phyloP scores from a whole-genome alignment of 441 rosid species.

The Erodium chrysanthum region DNA sequence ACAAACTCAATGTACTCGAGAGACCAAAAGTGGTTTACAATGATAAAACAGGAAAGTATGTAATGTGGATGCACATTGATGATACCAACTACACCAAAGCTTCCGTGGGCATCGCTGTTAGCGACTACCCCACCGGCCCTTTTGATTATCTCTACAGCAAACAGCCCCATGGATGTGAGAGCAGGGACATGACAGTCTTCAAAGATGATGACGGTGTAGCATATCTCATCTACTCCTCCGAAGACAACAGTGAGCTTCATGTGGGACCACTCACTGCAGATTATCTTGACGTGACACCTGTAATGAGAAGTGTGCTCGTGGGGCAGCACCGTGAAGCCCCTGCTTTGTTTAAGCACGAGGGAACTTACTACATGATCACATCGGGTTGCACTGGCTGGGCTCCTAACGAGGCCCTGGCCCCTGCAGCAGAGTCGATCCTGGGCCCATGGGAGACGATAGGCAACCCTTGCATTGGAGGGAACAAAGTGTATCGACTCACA shows the following conservation, averaged over 20 bases:
- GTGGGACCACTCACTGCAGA: conserved; percentile 65
- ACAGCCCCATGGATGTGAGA: conserved; percentile 74
- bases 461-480: conserved; percentile 77
- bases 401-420: conserved; percentile 77
- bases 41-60: conserved; percentile 54
- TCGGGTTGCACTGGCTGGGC: conserved; percentile 97
- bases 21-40: conserved; percentile 87
- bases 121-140: conserved; percentile 72
- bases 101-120: conserved; percentile 61
- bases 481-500: conserved; percentile 48
- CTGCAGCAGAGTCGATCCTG: conserved; percentile 75
- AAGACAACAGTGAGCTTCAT: conserved; percentile 83
- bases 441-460: conserved; percentile 93
- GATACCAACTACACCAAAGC: conserved; percentile 93
- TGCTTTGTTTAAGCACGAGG: conserved; percentile 63
- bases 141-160: conserved; percentile 61
- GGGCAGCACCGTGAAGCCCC: conserved; percentile 88
- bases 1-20: conserved; percentile 79
- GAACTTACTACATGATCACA: conserved; percentile 76
- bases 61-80: conserved; percentile 98
- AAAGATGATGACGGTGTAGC: conserved; percentile 74
- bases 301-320: conserved; percentile 46
- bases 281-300: conserved; percentile 53
- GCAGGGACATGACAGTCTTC: conserved; percentile 86
- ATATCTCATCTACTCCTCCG: conserved; percentile 72